These are phyloP conservation scores for Epichloe sylvatica DNA, from an alignment of 2,329 filamentous ascomycete genomes.

Conservation along the genomic window DNA sequence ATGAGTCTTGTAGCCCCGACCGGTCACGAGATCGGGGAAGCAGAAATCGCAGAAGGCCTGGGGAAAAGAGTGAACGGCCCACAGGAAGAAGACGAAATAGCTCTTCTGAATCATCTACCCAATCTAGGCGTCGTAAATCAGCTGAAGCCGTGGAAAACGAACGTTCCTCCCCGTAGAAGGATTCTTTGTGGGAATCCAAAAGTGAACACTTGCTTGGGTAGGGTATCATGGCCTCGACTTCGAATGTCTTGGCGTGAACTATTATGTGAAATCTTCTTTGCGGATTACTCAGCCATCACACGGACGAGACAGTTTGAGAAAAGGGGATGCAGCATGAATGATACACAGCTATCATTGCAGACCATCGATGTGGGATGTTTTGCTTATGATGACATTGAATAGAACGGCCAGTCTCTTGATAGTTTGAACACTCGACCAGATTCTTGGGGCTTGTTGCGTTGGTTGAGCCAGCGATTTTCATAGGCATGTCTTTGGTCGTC, in stretches of 20 bases:
- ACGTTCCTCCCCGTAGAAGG: constrained; percentile 8
- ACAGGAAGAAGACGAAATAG: constrained; percentile 31
- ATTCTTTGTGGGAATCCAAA: background rate
- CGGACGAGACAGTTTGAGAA: background rate
- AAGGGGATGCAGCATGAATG: background rate
- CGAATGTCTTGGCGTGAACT: background rate
- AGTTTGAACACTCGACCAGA: background rate
- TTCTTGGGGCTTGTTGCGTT: background rate
- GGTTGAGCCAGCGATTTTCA: background rate
- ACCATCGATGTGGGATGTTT: background rate
- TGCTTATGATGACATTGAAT: background rate
- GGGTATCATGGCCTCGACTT: background rate
- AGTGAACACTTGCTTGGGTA: background rate
- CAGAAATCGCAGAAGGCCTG: background rate
- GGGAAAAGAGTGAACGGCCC: constrained; percentile 2
- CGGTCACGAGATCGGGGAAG: background rate
- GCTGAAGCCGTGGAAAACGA: constrained; percentile 39
- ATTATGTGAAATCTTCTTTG: background rate
- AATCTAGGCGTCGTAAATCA: constrained; percentile 35
- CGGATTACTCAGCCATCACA: background rate
- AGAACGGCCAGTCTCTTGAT: too few species aligned
- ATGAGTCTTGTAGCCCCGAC: constrained; percentile 3
- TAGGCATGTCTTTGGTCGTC: background rate
- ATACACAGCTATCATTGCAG: background rate
- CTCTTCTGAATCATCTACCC: constrained; percentile 38